Base-by-base conservation (phyloP, 192 early-diverging fungal genomes). In the Backusella mclennaniae region DNA sequence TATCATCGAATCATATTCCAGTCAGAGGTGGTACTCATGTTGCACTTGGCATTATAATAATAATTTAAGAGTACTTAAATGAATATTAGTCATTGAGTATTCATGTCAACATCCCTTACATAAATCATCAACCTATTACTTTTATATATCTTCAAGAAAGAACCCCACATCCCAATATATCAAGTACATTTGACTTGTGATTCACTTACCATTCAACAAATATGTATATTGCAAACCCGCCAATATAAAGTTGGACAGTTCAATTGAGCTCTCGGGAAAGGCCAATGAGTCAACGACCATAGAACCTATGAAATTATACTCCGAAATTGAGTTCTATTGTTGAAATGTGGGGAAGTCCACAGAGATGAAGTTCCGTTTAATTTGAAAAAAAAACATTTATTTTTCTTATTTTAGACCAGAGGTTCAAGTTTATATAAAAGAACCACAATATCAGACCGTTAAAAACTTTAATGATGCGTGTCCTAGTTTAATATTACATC, bases 41-140 rank as follows among this genome's bases (percentile, higher is more conserved):
- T 63, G 53, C 53, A 56, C 53, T 56, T 56, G 53, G 8, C 21
- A 56, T 56, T 56, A 56, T 56, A 63, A 63, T 63, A 3, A 23
- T 56, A 56, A 63, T 63, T 63, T 63, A 63, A 63, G 56, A 63
- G 56, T 63, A 63, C 11, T 63, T 63, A 63, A 63, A 63, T 63
- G 56, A 63, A 63, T 63, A 63, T 63, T 63, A 63, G 56, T 63
- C 56, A 63, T 63, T 63, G n/a, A 12, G 26, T 56, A 23, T 63
- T 63, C 56, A 63, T 63, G 56, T 29, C 26, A 29, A 29, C 21
- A 23, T 21, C 53, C n/a, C 21, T 26, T 56, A 6, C 53, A 56
- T 23, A 3, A 21, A 56, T 63, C 11, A 63, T 63, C 4, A 12
- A 63, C 29, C 11, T 63, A 63, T 14, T 63, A 3, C 8, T 63